Evolutionary conservation across 352 stramenopile genomes (phyloP).

Genomic region (Globisporangium echinulatum): DNA sequence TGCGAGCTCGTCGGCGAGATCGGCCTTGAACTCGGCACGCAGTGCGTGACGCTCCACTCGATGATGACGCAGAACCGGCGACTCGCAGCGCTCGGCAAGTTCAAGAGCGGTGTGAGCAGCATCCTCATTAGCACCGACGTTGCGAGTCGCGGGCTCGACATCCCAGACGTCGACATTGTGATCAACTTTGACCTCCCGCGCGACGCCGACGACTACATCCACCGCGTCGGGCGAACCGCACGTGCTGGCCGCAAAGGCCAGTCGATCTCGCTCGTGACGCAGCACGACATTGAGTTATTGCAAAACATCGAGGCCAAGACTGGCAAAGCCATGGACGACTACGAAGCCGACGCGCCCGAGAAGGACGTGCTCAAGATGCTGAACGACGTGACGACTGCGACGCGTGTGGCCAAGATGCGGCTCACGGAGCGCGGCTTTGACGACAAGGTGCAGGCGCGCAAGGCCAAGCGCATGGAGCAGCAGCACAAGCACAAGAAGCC

Average conservation of each 20-base stretch:
- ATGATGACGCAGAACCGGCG: constrained; percentile 95
- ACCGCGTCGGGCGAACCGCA: constrained; percentile 97
- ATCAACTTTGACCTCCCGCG: constrained; percentile 99
- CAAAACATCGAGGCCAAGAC: constrained; percentile 93
- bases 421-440: constrained; percentile 86
- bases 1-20: constrained; percentile 94
- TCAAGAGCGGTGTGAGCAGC: constrained; percentile 92
- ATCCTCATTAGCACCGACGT: constrained; percentile 98
- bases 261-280: constrained; percentile 93
- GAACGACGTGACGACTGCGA: constrained; percentile 93
- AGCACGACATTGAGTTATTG: constrained; percentile 92
- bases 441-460: constrained; percentile 72
- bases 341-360: constrained; percentile 69
- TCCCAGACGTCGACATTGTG: constrained; percentile 96
- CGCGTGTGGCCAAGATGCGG: constrained; percentile 91
- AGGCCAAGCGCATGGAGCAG: constrained; percentile 59
- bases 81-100: constrained; percentile 93
- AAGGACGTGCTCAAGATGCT: constrained; percentile 93
- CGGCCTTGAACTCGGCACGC: constrained; percentile 87
- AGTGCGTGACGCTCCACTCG: constrained; percentile 95
- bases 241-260: constrained; percentile 88
- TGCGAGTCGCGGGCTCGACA: constrained; percentile 96
- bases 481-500: constrained; percentile 31
- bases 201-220: constrained; percentile 97
- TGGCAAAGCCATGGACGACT: constrained; percentile 90